Conservation (phyloP, 306 rosid genomes). For the Vigna trinervia region DNA sequence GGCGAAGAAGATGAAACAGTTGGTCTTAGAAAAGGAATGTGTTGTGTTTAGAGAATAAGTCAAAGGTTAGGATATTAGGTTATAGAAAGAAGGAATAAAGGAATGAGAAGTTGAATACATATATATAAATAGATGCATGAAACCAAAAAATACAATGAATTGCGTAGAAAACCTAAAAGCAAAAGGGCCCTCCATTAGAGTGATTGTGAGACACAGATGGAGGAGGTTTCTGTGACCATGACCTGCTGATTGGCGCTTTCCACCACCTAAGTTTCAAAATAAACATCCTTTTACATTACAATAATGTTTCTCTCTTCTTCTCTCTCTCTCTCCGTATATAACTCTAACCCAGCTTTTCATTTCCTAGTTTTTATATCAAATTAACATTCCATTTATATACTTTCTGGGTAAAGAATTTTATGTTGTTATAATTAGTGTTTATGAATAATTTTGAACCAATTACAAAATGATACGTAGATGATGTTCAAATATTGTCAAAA, state of each 20-base stretch:
- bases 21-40: constrained; percentile 3
- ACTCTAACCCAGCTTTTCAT: background rate
- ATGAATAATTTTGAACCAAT: too few relatives aligned
- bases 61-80: constrained; percentile 39
- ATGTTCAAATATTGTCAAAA: too few relatives aligned
- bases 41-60: constrained; percentile 20
- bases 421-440: too few relatives aligned
- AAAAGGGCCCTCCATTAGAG: constrained; percentile 37
- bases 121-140: background rate
- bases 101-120: background rate
- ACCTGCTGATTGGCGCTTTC: background rate
- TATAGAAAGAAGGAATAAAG: constrained; percentile 26
- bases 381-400: too few relatives aligned
- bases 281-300: background rate
- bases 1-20: background rate
- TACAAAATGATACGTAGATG: too few relatives aligned
- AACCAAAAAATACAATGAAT: constrained; percentile 42
- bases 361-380: too few relatives aligned
- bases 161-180: constrained; percentile 25
- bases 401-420: too few relatives aligned
- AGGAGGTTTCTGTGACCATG: constrained; percentile 12
- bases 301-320: background rate
- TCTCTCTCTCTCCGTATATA: background rate
- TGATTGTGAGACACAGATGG: constrained; percentile 14
- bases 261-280: constrained; percentile 40